phyloP scores from a whole-genome alignment of 202 grass and related monocot species.

The Cymbopogon flexuosus region DNA sequence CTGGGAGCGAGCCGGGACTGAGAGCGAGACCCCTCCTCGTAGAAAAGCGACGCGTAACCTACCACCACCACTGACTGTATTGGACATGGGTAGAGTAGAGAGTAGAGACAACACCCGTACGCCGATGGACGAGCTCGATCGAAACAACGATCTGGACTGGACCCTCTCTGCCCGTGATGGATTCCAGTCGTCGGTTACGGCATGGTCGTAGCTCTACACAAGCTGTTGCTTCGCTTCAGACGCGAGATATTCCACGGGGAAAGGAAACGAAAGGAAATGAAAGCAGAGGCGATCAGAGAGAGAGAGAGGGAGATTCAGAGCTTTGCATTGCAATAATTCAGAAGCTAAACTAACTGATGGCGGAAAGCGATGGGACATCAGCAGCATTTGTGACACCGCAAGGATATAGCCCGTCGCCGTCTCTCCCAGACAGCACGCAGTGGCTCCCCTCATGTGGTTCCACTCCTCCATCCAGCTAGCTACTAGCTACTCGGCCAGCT shows the following conservation, averaged over 20 bases:
- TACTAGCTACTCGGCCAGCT: conserved; percentile 9
- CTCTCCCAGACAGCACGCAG: conserved; percentile 14
- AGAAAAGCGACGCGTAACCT: conserved; percentile 53
- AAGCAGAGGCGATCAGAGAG: background rate
- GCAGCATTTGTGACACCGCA: conserved; percentile 4
- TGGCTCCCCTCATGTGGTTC: background rate
- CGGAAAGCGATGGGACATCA: background rate
- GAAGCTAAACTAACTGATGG: conserved; percentile 4
- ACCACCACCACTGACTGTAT: background rate
- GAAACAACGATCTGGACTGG: background rate
- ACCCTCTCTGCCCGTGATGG: background rate
- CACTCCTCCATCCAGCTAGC: background rate
- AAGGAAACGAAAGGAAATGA: background rate
- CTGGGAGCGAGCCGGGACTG: background rate
- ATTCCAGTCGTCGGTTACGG: background rate
- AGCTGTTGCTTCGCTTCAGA: background rate
- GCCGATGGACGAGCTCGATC: background rate
- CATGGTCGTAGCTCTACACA: background rate
- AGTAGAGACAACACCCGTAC: background rate
- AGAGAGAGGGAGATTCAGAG: background rate
- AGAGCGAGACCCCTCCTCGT: background rate
- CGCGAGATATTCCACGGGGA: background rate
- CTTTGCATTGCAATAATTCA: background rate
- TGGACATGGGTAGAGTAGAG: background rate
- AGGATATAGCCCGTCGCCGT: background rate